These are phyloP conservation scores for Monosporozyma servazzii DNA, from an alignment of 805 yeast species.

Conservation along the genomic window DNA sequence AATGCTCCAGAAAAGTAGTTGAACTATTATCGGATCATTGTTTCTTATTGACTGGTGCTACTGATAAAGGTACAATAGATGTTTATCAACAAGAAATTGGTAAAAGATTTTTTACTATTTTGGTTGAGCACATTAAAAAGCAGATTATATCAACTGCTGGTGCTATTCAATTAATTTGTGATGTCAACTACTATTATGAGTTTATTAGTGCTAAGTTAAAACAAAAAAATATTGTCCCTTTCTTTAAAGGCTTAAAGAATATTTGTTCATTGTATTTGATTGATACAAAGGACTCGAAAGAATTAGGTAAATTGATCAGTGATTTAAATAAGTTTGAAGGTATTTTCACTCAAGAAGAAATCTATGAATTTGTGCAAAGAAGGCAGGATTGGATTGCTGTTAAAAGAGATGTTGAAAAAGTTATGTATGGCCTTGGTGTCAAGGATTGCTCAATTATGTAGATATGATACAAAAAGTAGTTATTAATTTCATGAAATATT, in stretches of 20 bases:
- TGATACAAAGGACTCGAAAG: slow-evolving; percentile 57
- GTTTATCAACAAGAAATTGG: slow-evolving; percentile 93
- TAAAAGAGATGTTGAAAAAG: slow-evolving; percentile 75
- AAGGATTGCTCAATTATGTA: slow-evolving; percentile 63
- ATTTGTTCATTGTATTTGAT: slow-evolving; percentile 79
- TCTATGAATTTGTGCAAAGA: slow-evolving; percentile 83
- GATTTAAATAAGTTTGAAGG: slow-evolving; percentile 84
- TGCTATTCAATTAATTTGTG: slow-evolving; percentile 73
- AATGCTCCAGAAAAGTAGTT: slow-evolving; percentile 57
- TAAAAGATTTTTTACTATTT: slow-evolving; percentile 64
- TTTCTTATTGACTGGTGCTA: slow-evolving; percentile 62
- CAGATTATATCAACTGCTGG: slow-evolving; percentile 71
- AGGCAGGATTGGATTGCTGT: slow-evolving; percentile 80
- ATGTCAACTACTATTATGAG: slow-evolving; percentile 67
- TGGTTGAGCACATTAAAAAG: slow-evolving; percentile 69
- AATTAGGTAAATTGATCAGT: slow-evolving; percentile 72
- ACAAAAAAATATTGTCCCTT: slow-evolving; percentile 61
- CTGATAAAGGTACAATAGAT: slow-evolving; percentile 81
- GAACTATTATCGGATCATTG: slow-evolving; percentile 62
- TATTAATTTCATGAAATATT: not conserved
- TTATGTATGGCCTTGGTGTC: slow-evolving; percentile 84
- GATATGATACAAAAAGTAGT: not conserved
- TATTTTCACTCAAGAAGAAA: slow-evolving; percentile 83
- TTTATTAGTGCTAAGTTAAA: slow-evolving; percentile 53
- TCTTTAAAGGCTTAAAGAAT: slow-evolving; percentile 70